Evolutionary conservation across 2,329 filamentous ascomycete genomes (phyloP).

Genomic region (Monilinia polystroma): DNA sequence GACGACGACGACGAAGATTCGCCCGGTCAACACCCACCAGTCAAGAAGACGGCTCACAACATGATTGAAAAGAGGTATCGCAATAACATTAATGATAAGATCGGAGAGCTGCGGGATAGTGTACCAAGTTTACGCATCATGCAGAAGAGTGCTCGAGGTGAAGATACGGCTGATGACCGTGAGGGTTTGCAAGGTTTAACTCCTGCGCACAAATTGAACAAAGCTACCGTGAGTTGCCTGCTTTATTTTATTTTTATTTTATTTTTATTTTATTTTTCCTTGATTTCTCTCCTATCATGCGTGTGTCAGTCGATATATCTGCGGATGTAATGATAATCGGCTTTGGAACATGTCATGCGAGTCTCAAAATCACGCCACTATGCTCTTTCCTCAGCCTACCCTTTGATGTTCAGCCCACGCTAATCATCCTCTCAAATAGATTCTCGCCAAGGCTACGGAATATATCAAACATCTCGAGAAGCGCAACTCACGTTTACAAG

Average conservation of each 20-base stretch:
- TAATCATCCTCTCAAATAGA: conserved; percentile 28
- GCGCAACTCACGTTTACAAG: conserved; percentile 75
- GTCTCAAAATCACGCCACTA: conserved; percentile 22
- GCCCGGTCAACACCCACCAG: conserved; percentile 55
- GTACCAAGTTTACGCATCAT: conserved; percentile 87
- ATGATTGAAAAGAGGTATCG: conserved; percentile 98
- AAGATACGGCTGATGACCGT: conserved; percentile 69
- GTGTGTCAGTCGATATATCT: conserved; percentile 13
- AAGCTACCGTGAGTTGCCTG: conserved; percentile 68
- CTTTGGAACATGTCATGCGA: conserved; percentile 20
- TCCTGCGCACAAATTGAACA: conserved; percentile 92
- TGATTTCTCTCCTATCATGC: not conserved
- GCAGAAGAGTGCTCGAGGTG: conserved; percentile 67
- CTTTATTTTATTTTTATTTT: not conserved
- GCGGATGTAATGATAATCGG: not conserved
- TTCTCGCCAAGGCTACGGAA: conserved; percentile 91
- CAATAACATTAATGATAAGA: conserved; percentile 96
- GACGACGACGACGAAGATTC: conserved; percentile 62
- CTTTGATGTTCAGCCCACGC: not conserved
- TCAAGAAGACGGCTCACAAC: conserved; percentile 95
- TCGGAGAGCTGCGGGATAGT: conserved; percentile 85
- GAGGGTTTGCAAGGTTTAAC: conserved; percentile 80
- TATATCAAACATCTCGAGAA: conserved; percentile 95
- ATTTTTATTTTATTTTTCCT: too few species aligned
- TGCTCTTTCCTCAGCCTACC: not conserved